phyloP scores from a whole-genome alignment of 2,329 filamentous ascomycete genomes.

The Calonectria pauciramosa region DNA sequence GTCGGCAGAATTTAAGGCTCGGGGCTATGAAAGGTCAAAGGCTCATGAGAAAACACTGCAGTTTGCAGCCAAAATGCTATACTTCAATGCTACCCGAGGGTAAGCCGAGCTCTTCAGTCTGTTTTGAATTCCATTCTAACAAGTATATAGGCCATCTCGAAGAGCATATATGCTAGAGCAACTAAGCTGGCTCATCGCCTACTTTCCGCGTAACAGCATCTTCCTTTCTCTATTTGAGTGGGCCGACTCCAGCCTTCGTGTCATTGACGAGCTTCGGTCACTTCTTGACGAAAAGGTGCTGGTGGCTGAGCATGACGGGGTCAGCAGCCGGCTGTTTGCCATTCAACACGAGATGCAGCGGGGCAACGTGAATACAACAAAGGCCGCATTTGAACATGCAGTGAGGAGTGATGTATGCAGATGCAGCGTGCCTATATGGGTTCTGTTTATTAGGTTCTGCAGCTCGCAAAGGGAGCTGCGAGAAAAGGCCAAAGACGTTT shows the following conservation, averaged over 20 bases:
- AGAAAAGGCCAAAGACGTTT: constrained; percentile 60
- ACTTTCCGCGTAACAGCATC: constrained; percentile 82
- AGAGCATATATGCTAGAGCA: constrained; percentile 74
- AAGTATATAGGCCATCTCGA: constrained; percentile 69
- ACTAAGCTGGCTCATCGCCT: constrained; percentile 70
- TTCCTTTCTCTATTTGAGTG: constrained; percentile 81
- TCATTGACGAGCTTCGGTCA: constrained; percentile 83
- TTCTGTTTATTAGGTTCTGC: constrained; percentile 64
- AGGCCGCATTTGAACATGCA: constrained; percentile 67
- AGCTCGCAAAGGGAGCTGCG: constrained; percentile 53
- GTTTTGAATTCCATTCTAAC: constrained; percentile 33
- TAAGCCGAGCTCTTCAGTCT: constrained; percentile 47
- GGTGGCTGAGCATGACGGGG: constrained; percentile 53
- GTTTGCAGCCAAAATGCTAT: constrained; percentile 74
- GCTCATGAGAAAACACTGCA: constrained; percentile 78
- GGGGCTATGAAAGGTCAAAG: constrained; percentile 48
- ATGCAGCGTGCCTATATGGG: constrained; percentile 62
- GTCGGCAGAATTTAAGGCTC: constrained; percentile 59
- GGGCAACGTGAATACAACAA: constrained; percentile 64
- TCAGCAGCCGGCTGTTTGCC: constrained; percentile 62
- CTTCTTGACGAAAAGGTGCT: constrained; percentile 70
- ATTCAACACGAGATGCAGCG: constrained; percentile 64
- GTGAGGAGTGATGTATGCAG: constrained; percentile 56
- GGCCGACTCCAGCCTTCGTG: constrained; percentile 78
- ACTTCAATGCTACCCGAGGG: constrained; percentile 73